Evolutionary conservation across 2,329 filamentous ascomycete genomes (phyloP).

Genomic region (Beauveria sp.): DNA sequence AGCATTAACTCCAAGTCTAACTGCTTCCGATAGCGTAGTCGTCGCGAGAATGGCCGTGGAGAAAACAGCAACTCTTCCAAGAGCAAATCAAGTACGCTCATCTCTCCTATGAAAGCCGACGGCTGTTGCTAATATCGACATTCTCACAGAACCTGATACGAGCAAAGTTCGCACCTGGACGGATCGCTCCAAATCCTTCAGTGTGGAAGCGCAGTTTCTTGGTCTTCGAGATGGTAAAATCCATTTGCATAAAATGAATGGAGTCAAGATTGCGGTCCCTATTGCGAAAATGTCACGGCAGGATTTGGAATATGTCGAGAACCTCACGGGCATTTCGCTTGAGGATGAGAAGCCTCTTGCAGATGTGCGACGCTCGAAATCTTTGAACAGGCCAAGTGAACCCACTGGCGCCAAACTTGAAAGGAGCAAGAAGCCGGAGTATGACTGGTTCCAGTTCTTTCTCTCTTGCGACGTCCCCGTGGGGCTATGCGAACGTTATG

Average conservation of each 20-base stretch:
- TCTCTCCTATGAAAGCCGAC: not conserved
- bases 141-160: slow-evolving; percentile 64
- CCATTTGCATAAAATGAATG: slow-evolving; percentile 94
- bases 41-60: slow-evolving; percentile 58
- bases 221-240: slow-evolving; percentile 94
- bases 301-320: slow-evolving; percentile 92
- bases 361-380: slow-evolving; percentile 59
- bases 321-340: slow-evolving; percentile 74
- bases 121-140: slow-evolving; percentile 4
- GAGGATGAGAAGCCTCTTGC: slow-evolving; percentile 93
- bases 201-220: slow-evolving; percentile 93
- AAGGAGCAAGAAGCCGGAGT: slow-evolving; percentile 58
- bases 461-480: slow-evolving; percentile 84
- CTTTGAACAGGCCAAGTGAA: slow-evolving; percentile 21
- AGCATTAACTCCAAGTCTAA: slow-evolving; percentile 48
- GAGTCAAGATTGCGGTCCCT: slow-evolving; percentile 95
- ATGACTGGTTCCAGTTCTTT: slow-evolving; percentile 99
- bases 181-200: slow-evolving; percentile 91
- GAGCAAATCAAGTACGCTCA: slow-evolving; percentile 62
- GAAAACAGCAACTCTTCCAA: slow-evolving; percentile 46
- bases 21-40: slow-evolving; percentile 61
- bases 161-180: slow-evolving; percentile 87
- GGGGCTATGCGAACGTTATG: slow-evolving; percentile 89
- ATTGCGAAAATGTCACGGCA: slow-evolving; percentile 92
- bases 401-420: slow-evolving; percentile 56